Base-by-base conservation (phyloP, 495 filamentous ascomycete species). In the Podospora sp. region DNA sequence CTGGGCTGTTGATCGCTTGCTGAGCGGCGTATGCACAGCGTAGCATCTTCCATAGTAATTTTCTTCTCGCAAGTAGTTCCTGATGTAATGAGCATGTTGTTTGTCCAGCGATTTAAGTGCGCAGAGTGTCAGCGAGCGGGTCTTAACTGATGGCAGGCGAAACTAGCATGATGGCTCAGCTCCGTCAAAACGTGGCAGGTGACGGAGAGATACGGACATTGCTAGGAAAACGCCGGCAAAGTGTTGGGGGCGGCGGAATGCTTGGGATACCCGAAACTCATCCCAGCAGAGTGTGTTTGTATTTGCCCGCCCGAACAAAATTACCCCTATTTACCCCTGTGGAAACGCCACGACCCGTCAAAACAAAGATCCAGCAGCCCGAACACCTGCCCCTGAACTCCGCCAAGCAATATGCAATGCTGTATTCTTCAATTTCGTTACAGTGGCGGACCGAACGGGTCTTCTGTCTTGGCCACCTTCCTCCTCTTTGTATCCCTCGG, bases 401-500 rank as follows among this genome's bases (percentile, higher is more conserved):
- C 9, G 1, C 4, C 1, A 26, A 16, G 33, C 9, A 59, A 33
- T n/a, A 59, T 36, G 57, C 57, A 59, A 36, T 33, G 25, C 57
- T n/a, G 27, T 59, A 59, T 22, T 26, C 60, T 24, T 11, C n/a
- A 6, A 2, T n/a, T 12, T 18, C 33, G 51, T 66, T 60, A 70
- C 36, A 75, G 63, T 29, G 75, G 77, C 33, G 84, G 84, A 18
- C 88, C 88, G 76, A 87, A 86, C 1, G 80, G 65, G 73, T 89
- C 88, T 22, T 87, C 86, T 11, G 79, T 82, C 53, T 81, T 81
- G 65, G 79, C 67, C 71, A 88, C 68, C 75, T 87, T 91, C 72
- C 88, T 76, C 77, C 86, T 86, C 81, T 90, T 90, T 7, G 78
- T 72, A 35, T 84, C 78, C 25, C 74, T n/a, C 40, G 52, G 26